These are phyloP conservation scores for Cercospora sp. DNA, from an alignment of 2,329 filamentous ascomycete species.

Conservation along the genomic window DNA sequence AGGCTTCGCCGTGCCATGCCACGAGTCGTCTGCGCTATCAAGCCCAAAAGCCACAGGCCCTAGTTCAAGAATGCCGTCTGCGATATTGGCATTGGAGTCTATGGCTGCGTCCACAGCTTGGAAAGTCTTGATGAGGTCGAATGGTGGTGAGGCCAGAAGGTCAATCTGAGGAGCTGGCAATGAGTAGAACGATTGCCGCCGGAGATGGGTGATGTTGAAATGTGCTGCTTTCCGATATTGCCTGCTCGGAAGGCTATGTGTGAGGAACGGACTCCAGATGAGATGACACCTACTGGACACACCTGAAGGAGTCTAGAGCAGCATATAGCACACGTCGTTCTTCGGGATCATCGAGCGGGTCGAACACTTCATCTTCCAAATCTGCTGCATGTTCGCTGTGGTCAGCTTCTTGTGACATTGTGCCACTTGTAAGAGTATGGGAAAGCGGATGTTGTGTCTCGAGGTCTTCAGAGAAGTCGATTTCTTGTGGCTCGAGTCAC, in stretches of 20 bases:
- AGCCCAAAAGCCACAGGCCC: slow-evolving; percentile 68
- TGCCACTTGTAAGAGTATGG: neutral
- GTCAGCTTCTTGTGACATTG: neutral
- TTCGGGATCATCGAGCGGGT: slow-evolving; percentile 71
- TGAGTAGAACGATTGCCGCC: slow-evolving; percentile 90
- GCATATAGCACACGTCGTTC: slow-evolving; percentile 78
- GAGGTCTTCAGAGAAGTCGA: neutral
- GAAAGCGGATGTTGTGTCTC: neutral
- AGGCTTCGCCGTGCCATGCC: slow-evolving; percentile 69
- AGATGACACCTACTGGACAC: slow-evolving; percentile 32
- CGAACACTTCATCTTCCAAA: slow-evolving; percentile 28
- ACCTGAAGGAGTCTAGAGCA: slow-evolving; percentile 88
- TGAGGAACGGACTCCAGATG: slow-evolving; percentile 16
- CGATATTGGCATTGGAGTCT: slow-evolving; percentile 80
- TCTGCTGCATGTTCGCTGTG: neutral
- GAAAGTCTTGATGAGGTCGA: slow-evolving; percentile 78
- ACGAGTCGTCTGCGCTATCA: slow-evolving; percentile 52
- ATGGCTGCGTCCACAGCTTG: slow-evolving; percentile 82
- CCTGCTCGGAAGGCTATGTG: slow-evolving; percentile 21
- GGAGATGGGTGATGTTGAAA: slow-evolving; percentile 85
- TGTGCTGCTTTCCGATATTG: slow-evolving; percentile 78
- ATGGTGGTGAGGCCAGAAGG: slow-evolving; percentile 76
- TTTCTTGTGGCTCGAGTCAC: neutral
- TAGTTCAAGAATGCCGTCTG: slow-evolving; percentile 71
- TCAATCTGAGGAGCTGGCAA: slow-evolving; percentile 81